Evolutionary conservation across 2,329 filamentous ascomycete species (phyloP), one percentile per base, ranked within the genome.

Genomic region (Aspergillus glaucus): DNA sequence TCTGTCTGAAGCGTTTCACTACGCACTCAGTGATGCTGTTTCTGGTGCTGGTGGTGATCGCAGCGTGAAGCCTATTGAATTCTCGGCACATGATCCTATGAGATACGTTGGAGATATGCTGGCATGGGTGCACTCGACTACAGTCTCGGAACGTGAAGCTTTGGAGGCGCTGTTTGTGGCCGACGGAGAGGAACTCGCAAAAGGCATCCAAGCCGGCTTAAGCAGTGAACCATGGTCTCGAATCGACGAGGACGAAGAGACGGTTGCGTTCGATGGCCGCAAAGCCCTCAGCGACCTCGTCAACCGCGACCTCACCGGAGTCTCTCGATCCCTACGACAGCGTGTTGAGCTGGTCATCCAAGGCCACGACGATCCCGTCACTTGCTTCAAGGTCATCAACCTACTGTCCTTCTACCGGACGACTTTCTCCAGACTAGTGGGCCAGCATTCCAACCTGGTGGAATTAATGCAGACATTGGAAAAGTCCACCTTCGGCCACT

Each of bases 21-120:
- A 85, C 37, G 92, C 93, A 0, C 73, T 98, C 45, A 96, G 90
- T 0, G 92, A 92, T 34, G 79, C 75, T 1, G 74, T 78, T 10
- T 72, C 80, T 5, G 78, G 76, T 9, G 79, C 81, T 0, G 75
- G 76, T 22, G 76, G 79, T 41, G 80, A 87, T 53, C 72, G 74
- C 21, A 79, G 79, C 2, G 75, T 86, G 32, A 96, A 97, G 63
- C 92, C 93, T 0, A 98, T 98, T 55, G 92, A 98, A 64, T 81
- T 97, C 59, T 86, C 85, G 9, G 92, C 93, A 1, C 92, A 97
- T 64, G 93, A 98, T 62, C 85, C 89, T 1, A 72, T 97, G 22
- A 83, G 93, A 17, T 97, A 97, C 66, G 84, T 94, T 2, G 90
- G 93, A 46, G 93, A 98, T 64, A 98, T 98, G 91, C 79, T 98